phyloP scores from a whole-genome alignment of 164 flowering plant genomes.

The Tinospora cordifolia region DNA sequence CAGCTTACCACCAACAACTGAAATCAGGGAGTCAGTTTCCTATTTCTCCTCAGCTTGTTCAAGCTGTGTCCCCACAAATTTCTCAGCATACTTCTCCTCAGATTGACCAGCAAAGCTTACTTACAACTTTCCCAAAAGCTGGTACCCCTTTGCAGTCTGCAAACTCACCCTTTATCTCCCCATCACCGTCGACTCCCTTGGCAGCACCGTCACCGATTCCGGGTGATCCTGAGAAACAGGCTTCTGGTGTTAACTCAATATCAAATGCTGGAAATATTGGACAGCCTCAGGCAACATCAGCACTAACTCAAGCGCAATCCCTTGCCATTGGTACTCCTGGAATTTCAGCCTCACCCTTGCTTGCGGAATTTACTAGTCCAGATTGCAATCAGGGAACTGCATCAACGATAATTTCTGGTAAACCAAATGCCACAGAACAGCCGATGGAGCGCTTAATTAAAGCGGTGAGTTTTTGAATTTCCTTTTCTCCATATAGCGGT shows the following conservation, averaged over 20 bases:
- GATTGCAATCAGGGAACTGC: slow-evolving; percentile 54
- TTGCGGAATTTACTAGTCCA: slow-evolving; percentile 51
- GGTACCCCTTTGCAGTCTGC: slow-evolving; percentile 74
- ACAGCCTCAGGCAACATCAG: slow-evolving; percentile 38
- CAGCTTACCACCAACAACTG: slow-evolving; percentile 44
- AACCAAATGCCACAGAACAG: slow-evolving; percentile 51
- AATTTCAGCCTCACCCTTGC: slow-evolving; percentile 88
- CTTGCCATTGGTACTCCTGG: slow-evolving; percentile 91
- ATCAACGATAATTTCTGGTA: slow-evolving; percentile 36
- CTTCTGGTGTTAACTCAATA: slow-evolving; percentile 43
- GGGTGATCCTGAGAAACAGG: slow-evolving; percentile 64
- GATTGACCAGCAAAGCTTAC: slow-evolving; percentile 68
- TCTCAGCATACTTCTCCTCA: slow-evolving; percentile 74
- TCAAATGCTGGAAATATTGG: slow-evolving; percentile 57
- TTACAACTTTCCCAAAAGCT: slow-evolving; percentile 42
- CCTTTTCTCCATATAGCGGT: background rate
- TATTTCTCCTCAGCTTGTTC: slow-evolving; percentile 59
- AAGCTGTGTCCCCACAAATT: slow-evolving; percentile 66
- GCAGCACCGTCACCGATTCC: slow-evolving; percentile 84
- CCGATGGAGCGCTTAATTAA: slow-evolving; percentile 75
- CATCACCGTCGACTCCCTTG: slow-evolving; percentile 80
- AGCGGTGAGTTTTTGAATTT: slow-evolving; percentile 43
- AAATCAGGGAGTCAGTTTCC: slow-evolving; percentile 61
- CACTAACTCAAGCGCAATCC: slow-evolving; percentile 37
- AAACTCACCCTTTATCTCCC: slow-evolving; percentile 66